Conservation (phyloP, 208 protist genomes). For the Leishmania amazonensis region DNA sequence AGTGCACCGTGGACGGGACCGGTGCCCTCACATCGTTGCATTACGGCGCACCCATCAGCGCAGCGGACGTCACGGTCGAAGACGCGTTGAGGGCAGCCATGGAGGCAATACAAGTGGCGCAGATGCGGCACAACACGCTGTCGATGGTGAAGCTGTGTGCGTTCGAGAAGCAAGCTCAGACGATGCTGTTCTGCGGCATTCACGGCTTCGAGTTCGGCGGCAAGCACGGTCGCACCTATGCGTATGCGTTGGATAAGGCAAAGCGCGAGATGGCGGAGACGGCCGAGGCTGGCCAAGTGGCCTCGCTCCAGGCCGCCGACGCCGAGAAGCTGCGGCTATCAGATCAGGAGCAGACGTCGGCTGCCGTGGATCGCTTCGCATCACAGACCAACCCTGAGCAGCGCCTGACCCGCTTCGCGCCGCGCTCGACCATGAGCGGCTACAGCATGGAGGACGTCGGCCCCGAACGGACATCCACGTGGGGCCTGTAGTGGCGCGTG, state of each 20-base stretch:
- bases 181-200: slow-evolving; percentile 67
- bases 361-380: slow-evolving; percentile 77
- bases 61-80: slow-evolving; percentile 50
- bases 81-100: slow-evolving; percentile 57
- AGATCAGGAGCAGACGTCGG: slow-evolving; percentile 32
- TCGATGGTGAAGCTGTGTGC: slow-evolving; percentile 58
- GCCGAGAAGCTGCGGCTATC: slow-evolving; percentile 54
- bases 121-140: slow-evolving; percentile 74
- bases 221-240: slow-evolving; percentile 87
- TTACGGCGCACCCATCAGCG: slow-evolving; percentile 29
- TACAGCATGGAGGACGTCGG: slow-evolving; percentile 64
- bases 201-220: slow-evolving; percentile 73
- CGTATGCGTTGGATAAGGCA: slow-evolving; percentile 79
- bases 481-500: slow-evolving; percentile 36
- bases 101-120: slow-evolving; percentile 58
- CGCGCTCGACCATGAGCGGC: slow-evolving; percentile 41
- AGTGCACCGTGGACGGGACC: slow-evolving; percentile 72
- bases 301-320: slow-evolving; percentile 41
- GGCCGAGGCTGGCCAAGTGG: slow-evolving; percentile 35
- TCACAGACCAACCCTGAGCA: slow-evolving; percentile 86
- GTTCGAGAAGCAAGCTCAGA: slow-evolving; percentile 72
- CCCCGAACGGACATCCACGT: slow-evolving; percentile 65
- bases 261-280: slow-evolving; percentile 63
- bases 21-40: slow-evolving; percentile 57
- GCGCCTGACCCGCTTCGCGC: slow-evolving; percentile 68